Base-by-base conservation (phyloP, 345 rosid species). In the Microthlaspi erraticum region DNA sequence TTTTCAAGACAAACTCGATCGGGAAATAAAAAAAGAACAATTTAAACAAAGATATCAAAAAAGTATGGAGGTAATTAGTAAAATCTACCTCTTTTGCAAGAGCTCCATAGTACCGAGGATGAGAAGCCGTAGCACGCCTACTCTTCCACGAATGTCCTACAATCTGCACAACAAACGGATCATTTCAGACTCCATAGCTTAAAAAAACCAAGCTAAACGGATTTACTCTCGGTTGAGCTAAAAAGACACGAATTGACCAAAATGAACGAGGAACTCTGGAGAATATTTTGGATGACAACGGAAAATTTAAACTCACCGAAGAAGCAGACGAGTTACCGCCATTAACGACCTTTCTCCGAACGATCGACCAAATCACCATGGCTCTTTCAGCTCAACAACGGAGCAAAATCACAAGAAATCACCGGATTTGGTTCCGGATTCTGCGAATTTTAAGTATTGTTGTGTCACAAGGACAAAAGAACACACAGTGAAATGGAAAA, bases 361-460 rank as follows among this genome's bases (percentile, higher is more conserved):
- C 42, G 63, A 57, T 62, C 10, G 76, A 77, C 83, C 76, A 80
- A 77, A 77, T 80, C 34, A 12, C 64, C 68, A 53, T 53, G 43
- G 16, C 32, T 48, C 8, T 39, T 23, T 50, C 60, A 65, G 60
- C 70, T 65, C 57, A 19, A 62, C 49, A 4, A 14, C 38, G 14
- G 14, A 43, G 53, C 39, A 62, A 62, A 43, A n/a, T 23, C 52
- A n/a, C 45, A 53, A 54, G 59, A n/a, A 13, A 5, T 50, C 20
- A 12, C 34, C 56, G 23, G 44, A 57, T 18, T 56, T 1, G 42
- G 2, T 56, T 36, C 10, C 61, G 11, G 5, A 32, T 57, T 57
- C 16, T 37, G 64, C 51, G 23, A 17, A 17, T 45, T 3, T 45
- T 17, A 45, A 23, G 34, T 5, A 10, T 10, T 59, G 11, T 10